Evolutionary conservation across 768 basidiomycete genomes (phyloP).

Genomic region (Rhodosporidiobolus sp.): DNA sequence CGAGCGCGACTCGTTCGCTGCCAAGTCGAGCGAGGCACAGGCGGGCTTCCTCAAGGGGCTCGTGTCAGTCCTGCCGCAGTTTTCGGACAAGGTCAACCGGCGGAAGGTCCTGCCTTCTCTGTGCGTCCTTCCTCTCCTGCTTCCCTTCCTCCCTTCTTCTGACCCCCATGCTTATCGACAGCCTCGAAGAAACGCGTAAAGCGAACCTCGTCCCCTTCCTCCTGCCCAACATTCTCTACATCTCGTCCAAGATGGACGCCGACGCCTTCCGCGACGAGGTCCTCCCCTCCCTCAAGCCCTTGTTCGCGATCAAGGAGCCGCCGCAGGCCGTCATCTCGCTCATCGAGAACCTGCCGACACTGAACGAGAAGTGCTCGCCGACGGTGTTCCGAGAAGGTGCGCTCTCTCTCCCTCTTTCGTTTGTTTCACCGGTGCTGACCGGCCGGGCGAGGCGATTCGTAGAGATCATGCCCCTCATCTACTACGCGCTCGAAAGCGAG

Average conservation of each 20-base stretch:
- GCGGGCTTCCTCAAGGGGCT: slow-evolving; percentile 93
- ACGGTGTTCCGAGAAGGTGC: slow-evolving; percentile 80
- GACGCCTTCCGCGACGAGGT: slow-evolving; percentile 76
- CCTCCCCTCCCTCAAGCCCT: slow-evolving; percentile 79
- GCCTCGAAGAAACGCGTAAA: slow-evolving; percentile 85
- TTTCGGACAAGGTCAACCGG: slow-evolving; percentile 78
- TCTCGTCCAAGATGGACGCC: slow-evolving; percentile 68
- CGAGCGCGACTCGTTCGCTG: slow-evolving; percentile 89
- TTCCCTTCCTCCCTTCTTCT: no score
- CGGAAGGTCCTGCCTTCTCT: slow-evolving; percentile 88
- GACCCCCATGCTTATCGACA: no score
- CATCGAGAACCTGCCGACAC: slow-evolving; percentile 77
- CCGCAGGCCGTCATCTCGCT: slow-evolving; percentile 96
- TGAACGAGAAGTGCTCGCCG: slow-evolving; percentile 87
- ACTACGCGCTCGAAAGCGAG: slow-evolving; percentile 94
- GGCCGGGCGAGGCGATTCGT: neutral
- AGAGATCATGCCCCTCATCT: slow-evolving; percentile 96
- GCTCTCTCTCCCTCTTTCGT: slow-evolving; percentile 45
- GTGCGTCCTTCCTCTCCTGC: no score
- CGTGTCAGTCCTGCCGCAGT: slow-evolving; percentile 65
- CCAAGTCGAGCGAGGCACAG: slow-evolving; percentile 92
- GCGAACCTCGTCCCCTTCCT: slow-evolving; percentile 87
- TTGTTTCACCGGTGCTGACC: slow-evolving; percentile 2
- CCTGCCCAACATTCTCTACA: slow-evolving; percentile 89
- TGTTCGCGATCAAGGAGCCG: slow-evolving; percentile 88